Base-by-base conservation (phyloP, 768 basidiomycete species). In the Mycena floridula region DNA sequence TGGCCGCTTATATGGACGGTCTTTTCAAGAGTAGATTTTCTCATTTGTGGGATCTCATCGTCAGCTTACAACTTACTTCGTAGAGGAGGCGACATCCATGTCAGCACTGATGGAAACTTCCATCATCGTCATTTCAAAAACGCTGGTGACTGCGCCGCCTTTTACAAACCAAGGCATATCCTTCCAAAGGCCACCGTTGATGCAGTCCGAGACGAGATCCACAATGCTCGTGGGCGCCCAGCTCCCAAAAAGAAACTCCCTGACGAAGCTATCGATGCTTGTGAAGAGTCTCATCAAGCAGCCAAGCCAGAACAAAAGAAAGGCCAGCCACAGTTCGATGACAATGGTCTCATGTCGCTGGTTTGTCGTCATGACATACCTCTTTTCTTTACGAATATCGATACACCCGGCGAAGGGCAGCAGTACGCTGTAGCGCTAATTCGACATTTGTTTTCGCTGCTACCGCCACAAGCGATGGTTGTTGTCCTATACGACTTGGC, bases 361-460 rank as follows among this genome's bases (percentile, higher is more conserved):
- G 51, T 60, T 1, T 63, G 32, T 18, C 32, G 32, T 18, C 32
- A 35, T 7, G 32, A 35, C 18, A 18, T 35, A 15, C 32, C 32
- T 57, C 20, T 61, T 0, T 57, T 50, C n/a, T 36, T 61, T 18
- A 53, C 47, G 25, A 61, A 64, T 27, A 54, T 64, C 7, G 52
- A 53, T 40, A 25, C 50, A 16, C 42, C 59, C 25, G 52, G 61
- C n/a, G 47, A 58, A 44, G 20, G 58, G 18, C 32, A 35, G 7
- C 13, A 35, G 32, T 35, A 35, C 7, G 18, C 18, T 13, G 18
- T 35, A 15, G 32, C 32, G 15, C 32, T 35, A 18, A 7, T 7
- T 13, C 15, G 18, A 18, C 32, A 35, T 35, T 13, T 30, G 9
- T 9, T 30, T 9, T 9, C 9, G 9, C 9, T 30, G 28, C 32